Percentiles rank a stretch among this genome's conserved stretches.
phyloP scores from a whole-genome alignment of 306 rosid genomes.

The Cyclanthera cordifolia region DNA sequence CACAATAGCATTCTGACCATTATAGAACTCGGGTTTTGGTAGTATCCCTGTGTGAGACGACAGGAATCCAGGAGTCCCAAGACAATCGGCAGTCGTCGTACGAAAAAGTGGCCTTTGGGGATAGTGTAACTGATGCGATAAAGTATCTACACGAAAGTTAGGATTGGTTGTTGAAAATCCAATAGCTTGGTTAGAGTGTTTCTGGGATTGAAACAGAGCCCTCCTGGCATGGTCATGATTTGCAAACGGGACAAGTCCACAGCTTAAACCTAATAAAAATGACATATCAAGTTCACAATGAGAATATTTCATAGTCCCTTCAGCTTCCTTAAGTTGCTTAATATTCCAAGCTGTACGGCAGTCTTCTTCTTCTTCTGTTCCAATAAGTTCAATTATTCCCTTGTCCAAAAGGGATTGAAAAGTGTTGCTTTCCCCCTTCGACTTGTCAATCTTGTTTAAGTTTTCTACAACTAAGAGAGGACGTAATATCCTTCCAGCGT shows the following conservation, averaged over 20 bases:
- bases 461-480: conserved; percentile 80
- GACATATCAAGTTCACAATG: conserved; percentile 96
- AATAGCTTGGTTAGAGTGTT: conserved; percentile 93
- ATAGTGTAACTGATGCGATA: conserved; percentile 71
- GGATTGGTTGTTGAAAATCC: conserved; percentile 72
- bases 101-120: conserved; percentile 84
- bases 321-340: conserved; percentile 35
- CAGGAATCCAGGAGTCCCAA: conserved; percentile 45
- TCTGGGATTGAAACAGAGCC: conserved; percentile 81
- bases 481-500: conserved; percentile 87
- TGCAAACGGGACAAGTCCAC: conserved; percentile 75
- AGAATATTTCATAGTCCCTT: conserved; percentile 50
- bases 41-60: conserved; percentile 25
- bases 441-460: conserved; percentile 40
- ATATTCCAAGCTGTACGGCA: conserved; percentile 76
- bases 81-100: conserved; percentile 69
- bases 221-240: conserved; percentile 97
- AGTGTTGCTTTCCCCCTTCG: conserved; percentile 35
- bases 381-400: conserved; percentile 75
- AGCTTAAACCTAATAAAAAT: conserved; percentile 68
- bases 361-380: conserved; percentile 96
- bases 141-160: conserved; percentile 68
- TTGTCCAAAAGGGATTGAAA: conserved; percentile 51
- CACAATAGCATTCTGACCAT: conserved; percentile 93
- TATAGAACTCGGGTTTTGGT: conserved; percentile 66